phyloP scores from a whole-genome alignment of 345 rosid genomes.

The Hibiscus tridactylites region DNA sequence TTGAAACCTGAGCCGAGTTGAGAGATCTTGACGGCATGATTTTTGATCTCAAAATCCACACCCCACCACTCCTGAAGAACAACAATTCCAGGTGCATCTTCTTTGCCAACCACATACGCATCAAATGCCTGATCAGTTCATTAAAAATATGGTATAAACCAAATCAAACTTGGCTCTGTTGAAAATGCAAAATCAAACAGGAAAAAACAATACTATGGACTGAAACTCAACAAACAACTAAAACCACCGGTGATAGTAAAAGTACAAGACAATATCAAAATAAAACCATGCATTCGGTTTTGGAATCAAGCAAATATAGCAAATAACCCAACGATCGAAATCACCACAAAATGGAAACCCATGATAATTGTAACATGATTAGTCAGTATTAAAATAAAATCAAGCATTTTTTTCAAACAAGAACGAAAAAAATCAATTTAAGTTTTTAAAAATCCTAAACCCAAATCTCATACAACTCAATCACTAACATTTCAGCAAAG shows the following conservation, averaged over 20 bases:
- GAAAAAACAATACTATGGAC: background rate
- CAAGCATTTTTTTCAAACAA: background rate
- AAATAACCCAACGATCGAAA: background rate
- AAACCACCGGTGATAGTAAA: background rate
- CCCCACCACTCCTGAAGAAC: constrained; percentile 99
- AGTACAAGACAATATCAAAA: background rate
- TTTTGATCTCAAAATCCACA: constrained; percentile 89
- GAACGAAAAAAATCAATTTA: background rate
- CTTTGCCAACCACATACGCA: constrained; percentile 88
- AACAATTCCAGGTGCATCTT: constrained; percentile 80
- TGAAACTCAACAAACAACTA: background rate
- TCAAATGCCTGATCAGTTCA: constrained; percentile 56
- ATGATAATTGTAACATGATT: background rate
- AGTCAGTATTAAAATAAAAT: background rate
- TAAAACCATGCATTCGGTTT: background rate
- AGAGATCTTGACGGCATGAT: constrained; percentile 78
- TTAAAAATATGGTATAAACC: background rate
- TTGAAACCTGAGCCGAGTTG: constrained; percentile 73
- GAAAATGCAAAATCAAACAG: too few relatives aligned
- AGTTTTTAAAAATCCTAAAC: background rate
- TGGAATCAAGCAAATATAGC: background rate
- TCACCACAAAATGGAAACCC: background rate
- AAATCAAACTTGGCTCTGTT: background rate
- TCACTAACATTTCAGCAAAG: background rate
- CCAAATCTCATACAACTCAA: background rate